Conservation (phyloP, 768 basidiomycete genomes). For the Naematelia encephala region DNA sequence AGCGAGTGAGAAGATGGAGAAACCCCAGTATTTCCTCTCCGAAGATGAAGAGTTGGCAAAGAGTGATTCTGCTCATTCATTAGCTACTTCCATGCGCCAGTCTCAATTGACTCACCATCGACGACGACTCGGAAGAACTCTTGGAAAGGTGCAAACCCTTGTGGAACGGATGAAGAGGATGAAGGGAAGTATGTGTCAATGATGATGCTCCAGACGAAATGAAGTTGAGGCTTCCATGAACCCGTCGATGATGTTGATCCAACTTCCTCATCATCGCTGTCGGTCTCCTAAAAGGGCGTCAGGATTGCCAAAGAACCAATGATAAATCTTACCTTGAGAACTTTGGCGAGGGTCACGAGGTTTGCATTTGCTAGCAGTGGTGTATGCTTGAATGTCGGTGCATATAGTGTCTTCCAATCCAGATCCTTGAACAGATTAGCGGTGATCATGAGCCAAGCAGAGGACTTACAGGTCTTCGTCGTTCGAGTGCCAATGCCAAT, state of each 20-base stretch:
- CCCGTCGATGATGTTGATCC: conserved; percentile 55
- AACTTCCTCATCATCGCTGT: conserved; percentile 60
- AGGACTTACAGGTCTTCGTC: conserved; percentile 54
- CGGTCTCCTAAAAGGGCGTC: conserved; percentile 42
- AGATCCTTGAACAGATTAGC: conserved; percentile 47
- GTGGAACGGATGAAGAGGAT: conserved; percentile 39
- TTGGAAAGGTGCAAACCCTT: conserved; percentile 65
- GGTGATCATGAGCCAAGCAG: neutral
- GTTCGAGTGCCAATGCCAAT: conserved; percentile 68
- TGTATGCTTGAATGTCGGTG: conserved; percentile 72
- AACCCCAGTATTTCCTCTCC: conserved; percentile 94
- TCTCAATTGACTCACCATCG: conserved; percentile 65
- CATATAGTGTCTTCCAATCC: conserved; percentile 65
- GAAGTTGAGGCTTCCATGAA: conserved; percentile 82
- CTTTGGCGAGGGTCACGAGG: conserved; percentile 65
- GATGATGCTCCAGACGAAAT: conserved; percentile 85
- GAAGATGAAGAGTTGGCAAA: conserved; percentile 79
- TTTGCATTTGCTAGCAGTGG: conserved; percentile 70
- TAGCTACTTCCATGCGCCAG: neutral
- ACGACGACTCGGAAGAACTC: conserved; percentile 90
- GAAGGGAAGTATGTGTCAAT: conserved; percentile 67
- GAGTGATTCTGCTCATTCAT: conserved; percentile 64
- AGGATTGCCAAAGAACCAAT: conserved; percentile 8
- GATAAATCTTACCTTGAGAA: conserved; percentile 66
- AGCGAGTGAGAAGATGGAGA: conserved; percentile 80